Evolutionary conservation across 495 filamentous ascomycete genomes (phyloP).

Genomic region (Daldinia decipiens): DNA sequence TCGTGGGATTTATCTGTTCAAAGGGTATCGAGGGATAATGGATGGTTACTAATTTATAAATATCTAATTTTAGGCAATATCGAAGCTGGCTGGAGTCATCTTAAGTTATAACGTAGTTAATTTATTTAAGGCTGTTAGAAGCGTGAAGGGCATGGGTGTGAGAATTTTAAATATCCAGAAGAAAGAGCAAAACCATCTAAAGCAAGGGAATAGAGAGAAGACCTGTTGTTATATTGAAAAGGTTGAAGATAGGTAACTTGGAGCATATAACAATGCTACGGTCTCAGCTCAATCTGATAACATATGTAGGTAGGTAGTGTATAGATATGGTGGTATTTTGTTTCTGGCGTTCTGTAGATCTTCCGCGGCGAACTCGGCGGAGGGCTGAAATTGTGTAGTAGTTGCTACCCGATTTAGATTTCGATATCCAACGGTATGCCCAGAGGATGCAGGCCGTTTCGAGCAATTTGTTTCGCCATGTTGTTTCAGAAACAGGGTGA

Average conservation of each 20-base stretch:
- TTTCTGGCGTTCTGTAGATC: conserved; percentile 4
- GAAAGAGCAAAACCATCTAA: too few species aligned
- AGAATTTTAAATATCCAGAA: too few species aligned
- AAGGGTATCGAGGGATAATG: neutral
- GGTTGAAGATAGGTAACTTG: too few species aligned
- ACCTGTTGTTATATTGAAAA: too few species aligned
- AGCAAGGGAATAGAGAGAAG: too few species aligned
- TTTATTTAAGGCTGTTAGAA: neutral
- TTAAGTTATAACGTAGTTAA: neutral
- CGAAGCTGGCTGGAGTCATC: neutral
- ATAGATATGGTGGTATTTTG: neutral
- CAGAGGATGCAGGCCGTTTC: conserved; percentile 36
- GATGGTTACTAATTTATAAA: neutral
- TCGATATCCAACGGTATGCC: conserved; percentile 29
- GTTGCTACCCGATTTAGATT: conserved; percentile 14
- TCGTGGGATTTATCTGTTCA: neutral
- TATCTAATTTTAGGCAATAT: neutral
- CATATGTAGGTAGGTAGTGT: too few species aligned
- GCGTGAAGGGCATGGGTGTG: too few species aligned
- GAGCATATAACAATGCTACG: neutral
- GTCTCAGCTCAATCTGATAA: neutral
- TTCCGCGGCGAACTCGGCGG: conserved; percentile 11
- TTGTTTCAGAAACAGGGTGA: conserved; percentile 32
- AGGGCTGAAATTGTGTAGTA: conserved; percentile 10
- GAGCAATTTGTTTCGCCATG: conserved; percentile 34